phyloP scores from a whole-genome alignment of 257 asterid species.

The Solanum corneliomulleri region DNA sequence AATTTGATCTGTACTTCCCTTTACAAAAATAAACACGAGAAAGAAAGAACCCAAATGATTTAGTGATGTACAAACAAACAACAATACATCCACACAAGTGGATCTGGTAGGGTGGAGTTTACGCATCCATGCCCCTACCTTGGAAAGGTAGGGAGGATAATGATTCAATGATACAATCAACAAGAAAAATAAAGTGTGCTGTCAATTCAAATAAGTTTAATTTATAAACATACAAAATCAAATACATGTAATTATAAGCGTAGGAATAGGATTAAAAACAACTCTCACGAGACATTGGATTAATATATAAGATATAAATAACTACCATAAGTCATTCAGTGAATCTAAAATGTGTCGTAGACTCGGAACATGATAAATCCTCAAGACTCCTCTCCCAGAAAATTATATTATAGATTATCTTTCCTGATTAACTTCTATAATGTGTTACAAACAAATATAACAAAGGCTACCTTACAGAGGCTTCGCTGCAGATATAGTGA shows the following conservation, averaged over 20 bases:
- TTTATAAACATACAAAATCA: background rate
- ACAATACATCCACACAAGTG: background rate
- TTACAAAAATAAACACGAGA: conserved; percentile 18
- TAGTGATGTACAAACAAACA: background rate
- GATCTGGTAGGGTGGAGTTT: background rate
- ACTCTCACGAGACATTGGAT: background rate
- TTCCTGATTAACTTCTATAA: background rate
- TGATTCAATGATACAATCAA: background rate
- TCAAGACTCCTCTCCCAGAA: background rate
- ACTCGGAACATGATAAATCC: background rate
- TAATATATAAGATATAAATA: background rate
- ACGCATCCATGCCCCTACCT: background rate
- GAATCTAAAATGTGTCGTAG: background rate
- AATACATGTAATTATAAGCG: background rate
- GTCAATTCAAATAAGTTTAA: background rate
- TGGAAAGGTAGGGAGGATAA: background rate
- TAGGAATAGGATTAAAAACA: background rate
- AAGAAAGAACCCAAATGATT: background rate
- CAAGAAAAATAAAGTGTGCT: background rate
- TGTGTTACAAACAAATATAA: background rate
- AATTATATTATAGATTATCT: background rate
- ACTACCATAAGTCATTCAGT: background rate
- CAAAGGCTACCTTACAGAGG: background rate
- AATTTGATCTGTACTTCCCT: conserved; percentile 43
- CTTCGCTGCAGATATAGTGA: background rate